Base-by-base conservation (phyloP, 2,329 filamentous ascomycete genomes). In the Exophiala phaeomuriformis region DNA sequence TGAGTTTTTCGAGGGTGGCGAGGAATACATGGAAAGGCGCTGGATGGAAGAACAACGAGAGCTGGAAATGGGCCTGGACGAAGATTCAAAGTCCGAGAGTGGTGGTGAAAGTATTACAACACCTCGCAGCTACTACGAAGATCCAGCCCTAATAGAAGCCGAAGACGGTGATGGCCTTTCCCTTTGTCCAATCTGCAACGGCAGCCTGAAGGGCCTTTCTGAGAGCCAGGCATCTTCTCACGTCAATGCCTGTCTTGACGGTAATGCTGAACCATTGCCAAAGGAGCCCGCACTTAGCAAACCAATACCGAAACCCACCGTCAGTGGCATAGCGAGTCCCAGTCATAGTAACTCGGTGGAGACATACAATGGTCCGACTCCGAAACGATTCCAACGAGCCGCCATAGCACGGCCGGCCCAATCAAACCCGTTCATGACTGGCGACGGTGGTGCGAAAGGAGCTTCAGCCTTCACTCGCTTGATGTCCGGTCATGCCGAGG, bases 171-270 rank as follows among this genome's bases (percentile, higher is more conserved):
- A 63, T 27, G 65, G 68, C 40, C 64, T 64, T 4, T 64, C 72
- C 1, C 66, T 69, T 28, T 97, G 90, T 67, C 91, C 91, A 1
- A 83, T 97, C 30, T 97, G 93, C 68, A 80, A 79, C 62, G 74
- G 75, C 1, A 81, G 71, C 58, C 73, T 96, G 33, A 71, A 68
- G 10, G 83, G 82, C 0, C 67, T 84, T 8, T 80, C 74, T 12
- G 71, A 75, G 57, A 58, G 58, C 35, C 81, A 91, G 62, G 85
- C 84, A 6, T 86, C 85, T 4, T 72, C 85, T 1, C 93, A 98
- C 68, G 93, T 98, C 60, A 98, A 98, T 67, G 82, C 84, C 6
- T 98, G 93, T 69, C 76, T 98, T 1, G 93, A 98, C 66, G 89
- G 89, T 1, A 86, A 85, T 43, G 80, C 86, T 3, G 78, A 82